A percentile compares a stretch with the other conserved stretches of the same genome.
Conservation (phyloP, 768 basidiomycete genomes). For the Termitomyces sp. region DNA sequence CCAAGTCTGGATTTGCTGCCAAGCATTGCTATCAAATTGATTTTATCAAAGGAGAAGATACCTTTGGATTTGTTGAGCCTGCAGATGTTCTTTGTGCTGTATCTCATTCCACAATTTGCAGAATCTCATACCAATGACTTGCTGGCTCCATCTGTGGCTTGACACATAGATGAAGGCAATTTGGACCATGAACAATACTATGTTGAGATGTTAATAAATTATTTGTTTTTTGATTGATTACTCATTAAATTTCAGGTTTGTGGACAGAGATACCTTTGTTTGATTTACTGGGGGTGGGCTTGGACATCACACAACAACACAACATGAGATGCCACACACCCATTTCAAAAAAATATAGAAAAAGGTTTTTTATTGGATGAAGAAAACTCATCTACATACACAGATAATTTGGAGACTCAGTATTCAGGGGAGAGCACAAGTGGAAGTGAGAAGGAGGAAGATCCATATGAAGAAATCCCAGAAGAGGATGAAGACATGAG, state of each 20-base stretch:
- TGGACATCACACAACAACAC: background rate
- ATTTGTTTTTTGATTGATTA: background rate
- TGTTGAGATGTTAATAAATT: slow-evolving; percentile 31
- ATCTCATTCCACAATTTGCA: slow-evolving; percentile 25
- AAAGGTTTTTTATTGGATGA: too few relatives aligned
- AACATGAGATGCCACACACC: too few relatives aligned
- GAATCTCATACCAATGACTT: slow-evolving; percentile 18
- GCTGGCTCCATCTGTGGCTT: slow-evolving; percentile 16
- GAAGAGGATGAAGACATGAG: too few relatives aligned
- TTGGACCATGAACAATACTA: slow-evolving; percentile 12
- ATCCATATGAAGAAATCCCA: too few relatives aligned
- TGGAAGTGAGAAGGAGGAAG: too few relatives aligned
- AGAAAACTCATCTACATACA: too few relatives aligned
- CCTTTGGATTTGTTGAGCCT: slow-evolving; percentile 34
- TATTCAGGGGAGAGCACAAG: too few relatives aligned
- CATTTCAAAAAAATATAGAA: too few relatives aligned
- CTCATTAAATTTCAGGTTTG: background rate
- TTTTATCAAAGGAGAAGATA: slow-evolving; percentile 20
- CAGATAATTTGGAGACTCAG: too few relatives aligned
- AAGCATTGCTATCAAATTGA: slow-evolving; percentile 17
- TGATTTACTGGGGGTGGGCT: background rate
- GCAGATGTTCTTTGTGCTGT: slow-evolving; percentile 26
- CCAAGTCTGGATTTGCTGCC: slow-evolving; percentile 10
- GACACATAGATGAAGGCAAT: background rate
- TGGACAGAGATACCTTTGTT: background rate